Base-by-base conservation (phyloP, 83 land plant genomes). In the Picea engelmannii region DNA sequence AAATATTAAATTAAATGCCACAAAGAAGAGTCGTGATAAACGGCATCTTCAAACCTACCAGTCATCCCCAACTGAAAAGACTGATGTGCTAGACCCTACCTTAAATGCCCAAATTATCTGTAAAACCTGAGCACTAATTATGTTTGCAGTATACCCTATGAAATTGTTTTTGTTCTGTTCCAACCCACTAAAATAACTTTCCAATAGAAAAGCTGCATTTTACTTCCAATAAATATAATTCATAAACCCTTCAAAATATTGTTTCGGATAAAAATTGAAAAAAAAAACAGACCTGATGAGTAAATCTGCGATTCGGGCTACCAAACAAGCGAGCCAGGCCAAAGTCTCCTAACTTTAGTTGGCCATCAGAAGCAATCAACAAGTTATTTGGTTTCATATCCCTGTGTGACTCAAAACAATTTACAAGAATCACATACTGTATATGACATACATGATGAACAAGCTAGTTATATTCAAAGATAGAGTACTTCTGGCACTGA, bases 301-400 rank as follows among this genome's bases (percentile, higher is more conserved):
- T 97, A 78, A 97, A 95, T 76, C 86, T 93, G 49, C 98, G 93
- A 76, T 92, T 95, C 35, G 99, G 99, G 75, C 99, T 97, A 18
- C 99, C 99, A 94, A 94, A 95, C 58, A 95, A 85, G 31, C 98
- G 98, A 27, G 99, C 99, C 49, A 97, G 89, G 35, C 99, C 99
- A 88, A 97, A 97, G 83, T 97, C 99, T 18, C 93, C 99, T 78
- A 97, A 91, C 85, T 97, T 97, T 31, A 97, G 91, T 86, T 95
- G 99, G 66, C 99, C 99, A 78, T 94, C 90, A 40, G 92, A 59
- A 83, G 89, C 96, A 79, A 97, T 94, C 68, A 97, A 77, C 78
- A 97, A 83, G 81, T 97, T 97, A 81, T 97, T 97, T 47, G 99
- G 99, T 82, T 97, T 97, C 96, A 97, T 89, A 84, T 97, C 99